Conservation (phyloP, 768 basidiomycete species). For the Thelephora ganbajun region DNA sequence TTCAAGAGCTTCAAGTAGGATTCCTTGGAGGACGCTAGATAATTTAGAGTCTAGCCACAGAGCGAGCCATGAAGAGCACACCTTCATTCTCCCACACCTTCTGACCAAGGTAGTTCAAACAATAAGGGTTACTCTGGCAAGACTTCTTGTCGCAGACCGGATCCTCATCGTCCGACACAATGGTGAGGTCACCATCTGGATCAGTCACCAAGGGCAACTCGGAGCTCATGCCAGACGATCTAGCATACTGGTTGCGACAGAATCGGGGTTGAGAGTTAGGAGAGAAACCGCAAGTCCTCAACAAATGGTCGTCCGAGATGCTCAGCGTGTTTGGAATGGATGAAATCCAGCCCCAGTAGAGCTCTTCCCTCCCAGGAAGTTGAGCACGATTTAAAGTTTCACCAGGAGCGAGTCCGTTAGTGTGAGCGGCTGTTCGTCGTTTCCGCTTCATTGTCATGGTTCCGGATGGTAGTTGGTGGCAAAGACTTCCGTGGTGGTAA, state of each 20-base stretch:
- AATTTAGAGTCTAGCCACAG: constrained; percentile 9
- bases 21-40: constrained; percentile 33
- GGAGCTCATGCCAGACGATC: constrained; percentile 4
- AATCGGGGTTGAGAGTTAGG: constrained; percentile 31
- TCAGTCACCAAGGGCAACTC: constrained; percentile 16
- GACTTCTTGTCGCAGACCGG: constrained; percentile 39
- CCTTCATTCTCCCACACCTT: constrained; percentile 70
- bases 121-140: constrained; percentile 72
- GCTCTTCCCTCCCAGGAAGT: constrained; percentile 28
- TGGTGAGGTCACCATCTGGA: constrained; percentile 46
- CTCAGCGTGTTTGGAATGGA: constrained; percentile 39
- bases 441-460: constrained; percentile 16
- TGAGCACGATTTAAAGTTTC: constrained; percentile 47
- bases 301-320: constrained; percentile 55
- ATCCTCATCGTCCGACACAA: constrained; percentile 56
- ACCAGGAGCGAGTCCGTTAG: constrained; percentile 38
- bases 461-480: neutral
- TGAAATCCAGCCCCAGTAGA: constrained; percentile 76
- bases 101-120: constrained; percentile 80
- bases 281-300: constrained; percentile 57
- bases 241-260: constrained; percentile 44
- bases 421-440: constrained; percentile 11
- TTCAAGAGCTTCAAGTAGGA: constrained; percentile 37
- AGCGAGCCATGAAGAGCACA: constrained; percentile 15
- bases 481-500: neutral